phyloP scores from a whole-genome alignment of 192 early-diverging fungal species.

The Geranomyces michiganensis region DNA sequence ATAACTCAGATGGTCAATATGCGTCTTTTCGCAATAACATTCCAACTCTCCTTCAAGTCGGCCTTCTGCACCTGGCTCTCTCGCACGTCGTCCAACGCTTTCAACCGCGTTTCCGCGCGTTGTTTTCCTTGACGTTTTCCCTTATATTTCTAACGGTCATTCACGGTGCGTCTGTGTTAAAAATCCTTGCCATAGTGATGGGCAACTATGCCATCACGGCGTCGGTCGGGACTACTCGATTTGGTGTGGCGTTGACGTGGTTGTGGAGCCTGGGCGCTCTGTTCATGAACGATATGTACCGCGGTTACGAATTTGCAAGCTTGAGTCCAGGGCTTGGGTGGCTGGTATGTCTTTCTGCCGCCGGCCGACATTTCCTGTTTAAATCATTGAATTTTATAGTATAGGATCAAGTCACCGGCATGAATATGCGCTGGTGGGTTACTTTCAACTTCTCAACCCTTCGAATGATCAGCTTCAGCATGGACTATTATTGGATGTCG shows the following conservation, averaged over 20 bases:
- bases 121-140: conserved; percentile 63
- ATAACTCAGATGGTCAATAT: conserved; percentile 77
- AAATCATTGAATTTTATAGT: conserved; percentile 17
- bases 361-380: too few relatives aligned
- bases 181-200: conserved; percentile 66
- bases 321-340: conserved; percentile 60
- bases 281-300: conserved; percentile 76
- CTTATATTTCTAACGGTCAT: conserved; percentile 65
- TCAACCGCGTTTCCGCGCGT: conserved; percentile 36
- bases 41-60: conserved; percentile 51
- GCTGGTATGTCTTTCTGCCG: conserved; percentile 54
- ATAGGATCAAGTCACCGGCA: conserved; percentile 52
- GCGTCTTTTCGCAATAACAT: conserved; percentile 69
- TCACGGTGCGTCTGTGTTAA: conserved; percentile 76
- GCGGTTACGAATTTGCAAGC: conserved; percentile 70
- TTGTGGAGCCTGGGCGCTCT: conserved; percentile 76
- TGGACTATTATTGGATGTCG: conserved; percentile 88
- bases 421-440: conserved; percentile 82
- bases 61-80: conserved; percentile 51
- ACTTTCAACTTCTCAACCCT: conserved; percentile 90
- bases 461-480: conserved; percentile 86
- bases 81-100: conserved; percentile 48
- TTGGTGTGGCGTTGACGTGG: conserved; percentile 78
- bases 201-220: conserved; percentile 72
- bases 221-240: conserved; percentile 46